These are phyloP conservation scores for Phytopythium litorale DNA, from an alignment of 352 stramenopile species.

Conservation along the genomic window DNA sequence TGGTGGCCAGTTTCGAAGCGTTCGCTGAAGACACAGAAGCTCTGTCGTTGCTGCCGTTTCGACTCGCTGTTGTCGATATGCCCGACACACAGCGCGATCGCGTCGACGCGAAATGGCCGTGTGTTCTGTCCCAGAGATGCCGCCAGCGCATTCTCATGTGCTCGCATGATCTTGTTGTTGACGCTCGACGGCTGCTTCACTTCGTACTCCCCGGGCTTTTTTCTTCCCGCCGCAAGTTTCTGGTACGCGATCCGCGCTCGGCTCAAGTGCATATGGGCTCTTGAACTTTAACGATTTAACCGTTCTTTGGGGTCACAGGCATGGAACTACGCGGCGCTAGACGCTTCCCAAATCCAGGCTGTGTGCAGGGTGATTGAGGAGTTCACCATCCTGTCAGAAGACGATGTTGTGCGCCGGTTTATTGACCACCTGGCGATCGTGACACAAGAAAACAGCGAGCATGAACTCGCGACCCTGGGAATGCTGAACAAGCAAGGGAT, in stretches of 20 bases:
- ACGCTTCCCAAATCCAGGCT: conserved; percentile 31
- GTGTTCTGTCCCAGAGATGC: conserved; percentile 51
- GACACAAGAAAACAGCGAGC: conserved; percentile 34
- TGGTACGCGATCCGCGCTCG: conserved; percentile 47
- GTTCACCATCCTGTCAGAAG: conserved; percentile 32
- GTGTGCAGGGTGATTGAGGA: conserved; percentile 35
- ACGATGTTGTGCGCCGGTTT: conserved; percentile 21
- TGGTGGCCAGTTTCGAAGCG: conserved; percentile 55
- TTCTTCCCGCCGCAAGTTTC: conserved; percentile 58
- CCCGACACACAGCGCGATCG: conserved; percentile 17
- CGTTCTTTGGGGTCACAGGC: conserved; percentile 16
- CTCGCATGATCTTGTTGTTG: conserved; percentile 26
- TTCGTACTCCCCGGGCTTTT: conserved; percentile 68
- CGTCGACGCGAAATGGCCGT: conserved; percentile 36
- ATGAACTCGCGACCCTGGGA: conserved; percentile 32
- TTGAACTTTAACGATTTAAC: neutral
- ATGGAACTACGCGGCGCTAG: conserved; percentile 66
- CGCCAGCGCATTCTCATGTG: conserved; percentile 62
- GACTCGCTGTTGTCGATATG: conserved; percentile 44
- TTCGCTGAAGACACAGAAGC: conserved; percentile 43
- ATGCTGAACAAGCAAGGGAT: conserved; percentile 36
- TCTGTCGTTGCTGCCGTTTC: conserved; percentile 41
- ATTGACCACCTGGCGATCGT: conserved; percentile 20
- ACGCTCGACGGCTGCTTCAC: conserved; percentile 53
- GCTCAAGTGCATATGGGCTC: neutral